A percentile compares a stretch with the other conserved stretches of the same genome.
These are phyloP conservation scores for Phytophthora vignae DNA, from an alignment of 352 stramenopile species.

Conservation along the genomic window DNA sequence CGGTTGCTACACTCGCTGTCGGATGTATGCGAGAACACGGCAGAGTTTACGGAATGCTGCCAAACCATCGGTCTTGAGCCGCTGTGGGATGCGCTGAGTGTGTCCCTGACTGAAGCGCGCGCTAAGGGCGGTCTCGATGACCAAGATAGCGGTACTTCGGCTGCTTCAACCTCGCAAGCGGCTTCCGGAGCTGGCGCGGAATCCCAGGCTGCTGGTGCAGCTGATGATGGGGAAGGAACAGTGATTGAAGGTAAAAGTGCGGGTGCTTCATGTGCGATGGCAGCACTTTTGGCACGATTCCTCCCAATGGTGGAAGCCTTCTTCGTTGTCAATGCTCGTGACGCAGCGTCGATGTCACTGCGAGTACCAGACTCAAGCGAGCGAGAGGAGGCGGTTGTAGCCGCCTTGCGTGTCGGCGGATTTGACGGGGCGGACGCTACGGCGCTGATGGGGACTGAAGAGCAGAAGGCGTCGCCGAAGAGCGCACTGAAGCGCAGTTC, in stretches of 20 bases:
- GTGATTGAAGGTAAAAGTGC: slow-evolving; percentile 91
- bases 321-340: slow-evolving; percentile 97
- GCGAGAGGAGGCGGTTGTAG: slow-evolving; percentile 80
- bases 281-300: slow-evolving; percentile 96
- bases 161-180: slow-evolving; percentile 24
- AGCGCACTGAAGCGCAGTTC: slow-evolving; percentile 45
- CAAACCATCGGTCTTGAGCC: slow-evolving; percentile 71
- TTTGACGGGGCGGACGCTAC: slow-evolving; percentile 55
- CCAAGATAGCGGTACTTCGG: slow-evolving; percentile 36
- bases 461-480: slow-evolving; percentile 39
- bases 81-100: slow-evolving; percentile 82
- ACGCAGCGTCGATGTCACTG: slow-evolving; percentile 82
- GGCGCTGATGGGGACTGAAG: slow-evolving; percentile 33
- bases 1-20: slow-evolving; percentile 96
- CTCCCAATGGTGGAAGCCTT: slow-evolving; percentile 98
- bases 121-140: slow-evolving; percentile 80
- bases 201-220: slow-evolving; percentile 23
- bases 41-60: slow-evolving; percentile 77
- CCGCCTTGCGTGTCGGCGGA: slow-evolving; percentile 69
- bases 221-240: slow-evolving; percentile 79
- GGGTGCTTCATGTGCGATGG: slow-evolving; percentile 90
- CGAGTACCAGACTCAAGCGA: slow-evolving; percentile 76
- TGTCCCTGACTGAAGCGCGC: slow-evolving; percentile 78
- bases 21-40: slow-evolving; percentile 77
- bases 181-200: slow-evolving; percentile 46